phyloP scores from a whole-genome alignment of 768 basidiomycete genomes.

The Lactarius indigo region DNA sequence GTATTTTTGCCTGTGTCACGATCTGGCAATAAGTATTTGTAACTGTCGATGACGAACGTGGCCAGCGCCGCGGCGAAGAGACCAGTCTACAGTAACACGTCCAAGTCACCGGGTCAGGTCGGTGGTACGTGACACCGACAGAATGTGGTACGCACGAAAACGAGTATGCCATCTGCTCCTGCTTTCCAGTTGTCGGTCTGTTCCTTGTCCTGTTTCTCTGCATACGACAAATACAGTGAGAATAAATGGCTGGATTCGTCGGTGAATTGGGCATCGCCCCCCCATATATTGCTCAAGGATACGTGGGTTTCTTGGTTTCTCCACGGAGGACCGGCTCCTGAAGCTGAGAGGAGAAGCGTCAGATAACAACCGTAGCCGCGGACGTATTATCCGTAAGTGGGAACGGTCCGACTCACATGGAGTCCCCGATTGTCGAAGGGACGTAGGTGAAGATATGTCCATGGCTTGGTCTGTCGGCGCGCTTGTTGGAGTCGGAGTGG shows the following conservation, averaged over 20 bases:
- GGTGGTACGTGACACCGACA: background rate
- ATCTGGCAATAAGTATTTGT: slow-evolving; percentile 15
- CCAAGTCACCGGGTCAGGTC: background rate
- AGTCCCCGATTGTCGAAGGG: background rate
- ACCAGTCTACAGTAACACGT: slow-evolving; percentile 16
- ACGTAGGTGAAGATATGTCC: background rate
- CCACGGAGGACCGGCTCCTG: background rate
- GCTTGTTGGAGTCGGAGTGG: background rate
- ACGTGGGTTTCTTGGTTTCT: background rate
- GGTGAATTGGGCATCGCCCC: background rate
- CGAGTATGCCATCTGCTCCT: slow-evolving; percentile 15
- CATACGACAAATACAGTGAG: slow-evolving; percentile 15
- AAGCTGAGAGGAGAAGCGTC: background rate
- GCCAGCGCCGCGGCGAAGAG: slow-evolving; percentile 16
- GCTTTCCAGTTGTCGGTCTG: slow-evolving; percentile 9
- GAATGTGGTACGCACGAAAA: slow-evolving; percentile 9
- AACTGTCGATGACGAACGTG: slow-evolving; percentile 21
- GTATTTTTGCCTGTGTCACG: background rate
- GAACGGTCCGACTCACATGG: background rate
- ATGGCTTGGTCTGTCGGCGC: background rate
- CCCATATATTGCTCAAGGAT: background rate
- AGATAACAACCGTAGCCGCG: background rate
- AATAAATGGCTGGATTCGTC: slow-evolving; percentile 14
- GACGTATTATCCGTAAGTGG: background rate
- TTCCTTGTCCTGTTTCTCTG: slow-evolving; percentile 7